Base-by-base conservation (phyloP, 129 eudicot genomes). In the Escallonia herrerae region DNA sequence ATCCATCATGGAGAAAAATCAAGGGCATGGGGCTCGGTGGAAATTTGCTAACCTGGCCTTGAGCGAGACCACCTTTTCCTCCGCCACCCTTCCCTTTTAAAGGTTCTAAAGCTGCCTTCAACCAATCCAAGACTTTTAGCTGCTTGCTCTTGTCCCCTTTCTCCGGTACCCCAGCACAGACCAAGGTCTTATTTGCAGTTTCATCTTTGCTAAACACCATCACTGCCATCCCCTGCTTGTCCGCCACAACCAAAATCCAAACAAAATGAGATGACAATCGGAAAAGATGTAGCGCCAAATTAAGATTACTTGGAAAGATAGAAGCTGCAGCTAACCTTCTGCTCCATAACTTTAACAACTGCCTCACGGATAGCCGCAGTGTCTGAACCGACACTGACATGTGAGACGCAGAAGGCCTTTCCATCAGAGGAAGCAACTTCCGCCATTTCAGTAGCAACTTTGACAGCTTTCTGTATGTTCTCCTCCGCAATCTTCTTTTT, bases 161-260 rank as follows among this genome's bases (percentile, higher is more conserved):
- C 60, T 83, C 96, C 1, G 98, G 98, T 39, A 93, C 96, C 62
- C 98, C 98, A 43, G 98, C 98, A 76, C 94, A 93, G 12, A 89
- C 95, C 45, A 88, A 62, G 1, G 89, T 90, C 84, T 83, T 93
- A 58, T 86, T 88, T 56, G 82, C 76, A 45, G 61, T 77, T 64
- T 83, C 87, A 72, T 93, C 98, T 12, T 70, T 83, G 78, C 87
- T 93, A 47, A 93, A 73, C 62, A 93, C 96, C 96, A 93, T 89
- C 48, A 80, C 82, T 37, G 98, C 80, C 68, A 93, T 70, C 51
- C 86, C 95, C 98, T 91, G 76, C 15, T 33, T 62, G 65, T 60
- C 59, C 59, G 49, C 6, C 7, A 6, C 22, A 12, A 58, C 56
- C 51, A 55, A 72, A 43, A 68, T 8, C 42, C 14, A 69, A 50